A percentile compares a stretch with the other conserved stretches of the same genome.
phyloP scores from a whole-genome alignment of 805 yeast species.

The Candida peoriensis region DNA sequence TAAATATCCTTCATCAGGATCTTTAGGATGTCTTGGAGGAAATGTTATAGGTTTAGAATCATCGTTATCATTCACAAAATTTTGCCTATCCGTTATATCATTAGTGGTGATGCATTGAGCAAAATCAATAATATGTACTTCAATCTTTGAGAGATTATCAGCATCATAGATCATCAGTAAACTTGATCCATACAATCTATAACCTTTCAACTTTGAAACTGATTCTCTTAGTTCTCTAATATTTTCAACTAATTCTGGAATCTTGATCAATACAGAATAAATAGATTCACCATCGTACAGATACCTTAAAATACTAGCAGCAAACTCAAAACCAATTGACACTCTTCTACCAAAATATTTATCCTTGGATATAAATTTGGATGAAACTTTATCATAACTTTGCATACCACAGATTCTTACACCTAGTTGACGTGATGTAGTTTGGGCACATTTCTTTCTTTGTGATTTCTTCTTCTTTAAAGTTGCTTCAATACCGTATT shows the following conservation, averaged over 20 bases:
- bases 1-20: slow-evolving; percentile 78
- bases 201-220: slow-evolving; percentile 57
- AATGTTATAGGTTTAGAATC: slow-evolving; percentile 30
- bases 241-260: slow-evolving; percentile 60
- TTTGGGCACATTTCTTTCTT: slow-evolving; percentile 68
- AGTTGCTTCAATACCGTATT: slow-evolving; percentile 92
- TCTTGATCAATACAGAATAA: slow-evolving; percentile 56
- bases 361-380: slow-evolving; percentile 63
- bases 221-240: slow-evolving; percentile 53
- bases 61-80: neutral
- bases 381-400: slow-evolving; percentile 51
- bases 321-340: slow-evolving; percentile 67
- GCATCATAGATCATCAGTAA: slow-evolving; percentile 89
- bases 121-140: slow-evolving; percentile 85
- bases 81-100: slow-evolving; percentile 34
- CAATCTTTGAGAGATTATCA: slow-evolving; percentile 25
- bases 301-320: slow-evolving; percentile 67
- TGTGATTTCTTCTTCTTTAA: slow-evolving; percentile 71
- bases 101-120: slow-evolving; percentile 84
- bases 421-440: slow-evolving; percentile 80
- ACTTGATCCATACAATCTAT: slow-evolving; percentile 89
- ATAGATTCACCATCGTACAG: slow-evolving; percentile 67
- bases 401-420: slow-evolving; percentile 95
- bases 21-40: slow-evolving; percentile 64
- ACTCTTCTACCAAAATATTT: slow-evolving; percentile 89